Evolutionary conservation across 805 yeast species (phyloP).

Genomic region (Yarrowia hollandica): DNA sequence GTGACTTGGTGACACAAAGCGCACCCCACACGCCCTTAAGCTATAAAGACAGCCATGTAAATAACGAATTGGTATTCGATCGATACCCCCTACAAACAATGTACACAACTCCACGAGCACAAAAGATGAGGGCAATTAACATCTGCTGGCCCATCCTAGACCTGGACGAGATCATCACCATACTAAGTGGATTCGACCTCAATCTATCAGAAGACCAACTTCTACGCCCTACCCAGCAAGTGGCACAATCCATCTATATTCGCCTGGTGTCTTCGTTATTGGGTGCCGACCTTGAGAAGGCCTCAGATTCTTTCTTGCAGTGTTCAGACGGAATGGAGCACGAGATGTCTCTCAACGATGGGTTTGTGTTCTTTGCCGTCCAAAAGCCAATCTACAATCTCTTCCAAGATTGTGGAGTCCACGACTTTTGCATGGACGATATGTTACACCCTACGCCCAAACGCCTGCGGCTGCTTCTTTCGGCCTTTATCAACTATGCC

Average conservation of each 20-base stretch:
- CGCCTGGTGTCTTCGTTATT: background rate
- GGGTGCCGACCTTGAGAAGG: background rate
- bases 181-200: background rate
- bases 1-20: too few species aligned
- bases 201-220: background rate
- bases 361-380: background rate
- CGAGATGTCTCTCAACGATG: background rate
- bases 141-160: slow-evolving; percentile 2
- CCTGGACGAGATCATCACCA: background rate
- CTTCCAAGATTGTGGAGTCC: slow-evolving; percentile 5
- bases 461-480: background rate
- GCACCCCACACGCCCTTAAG: too few species aligned
- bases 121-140: background rate
- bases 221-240: background rate
- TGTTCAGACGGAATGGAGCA: background rate
- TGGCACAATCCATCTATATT: background rate
- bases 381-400: background rate
- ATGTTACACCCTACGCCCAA: background rate
- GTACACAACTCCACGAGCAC: background rate
- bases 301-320: background rate
- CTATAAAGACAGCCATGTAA: too few species aligned
- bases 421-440: slow-evolving; percentile 10
- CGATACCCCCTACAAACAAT: too few species aligned
- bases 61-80: too few species aligned
- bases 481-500: slow-evolving; percentile 16